These are phyloP conservation scores for Quercus berberidifolia DNA, from an alignment of 306 rosid species.

Conservation along the genomic window DNA sequence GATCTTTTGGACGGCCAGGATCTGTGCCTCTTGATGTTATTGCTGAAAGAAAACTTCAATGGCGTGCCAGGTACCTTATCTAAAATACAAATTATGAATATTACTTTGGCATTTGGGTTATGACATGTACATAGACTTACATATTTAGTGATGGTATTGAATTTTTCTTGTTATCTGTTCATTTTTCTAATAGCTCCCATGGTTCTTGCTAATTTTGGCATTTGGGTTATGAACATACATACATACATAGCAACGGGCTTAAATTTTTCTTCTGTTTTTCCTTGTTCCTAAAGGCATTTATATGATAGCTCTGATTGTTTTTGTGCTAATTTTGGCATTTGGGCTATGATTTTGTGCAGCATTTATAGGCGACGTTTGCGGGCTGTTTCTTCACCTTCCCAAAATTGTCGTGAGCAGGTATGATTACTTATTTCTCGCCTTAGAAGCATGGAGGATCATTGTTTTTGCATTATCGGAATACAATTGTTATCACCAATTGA, in stretches of 20 bases:
- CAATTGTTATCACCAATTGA: not conserved
- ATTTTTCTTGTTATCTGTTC: no score
- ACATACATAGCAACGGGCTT: not conserved
- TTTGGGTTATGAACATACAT: not conserved
- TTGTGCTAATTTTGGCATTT: not conserved
- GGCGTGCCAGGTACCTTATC: constrained; percentile 49
- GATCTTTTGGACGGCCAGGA: constrained; percentile 55
- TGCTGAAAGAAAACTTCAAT: constrained; percentile 45
- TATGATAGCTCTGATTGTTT: not conserved
- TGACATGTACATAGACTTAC: no score
- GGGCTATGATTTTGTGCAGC: constrained; percentile 14
- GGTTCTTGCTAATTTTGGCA: no score
- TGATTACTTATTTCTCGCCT: not conserved
- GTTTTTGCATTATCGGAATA: not conserved
- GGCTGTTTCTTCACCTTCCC: constrained; percentile 34
- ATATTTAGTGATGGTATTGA: no score
- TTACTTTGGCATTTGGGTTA: no score
- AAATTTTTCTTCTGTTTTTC: not conserved
- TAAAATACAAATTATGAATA: no score
- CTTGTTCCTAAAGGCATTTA: not conserved
- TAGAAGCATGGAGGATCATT: not conserved
- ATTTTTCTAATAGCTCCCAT: no score
- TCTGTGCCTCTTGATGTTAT: constrained; percentile 29
- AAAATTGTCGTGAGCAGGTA: constrained; percentile 29
- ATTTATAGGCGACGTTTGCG: constrained; percentile 28